These are phyloP conservation scores for Sporothrix euskadiensis DNA, from an alignment of 2,329 filamentous ascomycete species.

Conservation along the genomic window DNA sequence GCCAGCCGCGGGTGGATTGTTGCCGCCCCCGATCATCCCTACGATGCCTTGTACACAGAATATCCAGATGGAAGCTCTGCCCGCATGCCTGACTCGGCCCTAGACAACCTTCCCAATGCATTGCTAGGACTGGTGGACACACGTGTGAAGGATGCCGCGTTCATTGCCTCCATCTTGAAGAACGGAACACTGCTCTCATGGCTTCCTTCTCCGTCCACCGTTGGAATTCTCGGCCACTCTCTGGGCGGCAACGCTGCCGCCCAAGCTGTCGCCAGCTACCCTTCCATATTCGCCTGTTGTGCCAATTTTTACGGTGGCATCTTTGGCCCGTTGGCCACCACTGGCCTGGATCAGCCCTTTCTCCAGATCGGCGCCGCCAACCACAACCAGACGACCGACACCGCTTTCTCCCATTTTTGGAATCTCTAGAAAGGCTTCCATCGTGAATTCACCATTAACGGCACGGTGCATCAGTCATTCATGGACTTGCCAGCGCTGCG, in stretches of 20 bases:
- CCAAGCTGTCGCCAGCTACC: neutral
- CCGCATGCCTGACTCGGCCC: neutral
- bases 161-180: neutral
- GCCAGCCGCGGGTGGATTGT: neutral
- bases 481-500: neutral
- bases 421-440: neutral
- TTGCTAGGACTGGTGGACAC: neutral
- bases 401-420: neutral
- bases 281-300: neutral
- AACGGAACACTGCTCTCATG: neutral
- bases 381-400: neutral
- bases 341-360: neutral
- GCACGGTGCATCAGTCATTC: neutral
- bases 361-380: slow-evolving; percentile 8
- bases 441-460: neutral
- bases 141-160: neutral
- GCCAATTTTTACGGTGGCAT: slow-evolving; percentile 9
- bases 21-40: neutral
- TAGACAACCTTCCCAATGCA: neutral
- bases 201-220: neutral
- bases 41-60: slow-evolving; percentile 6
- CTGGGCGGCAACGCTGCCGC: neutral
- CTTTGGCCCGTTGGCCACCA: neutral
- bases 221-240: slow-evolving; percentile 1
- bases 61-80: neutral